phyloP scores from a whole-genome alignment of 768 basidiomycete species.

The Piloderma croceum region DNA sequence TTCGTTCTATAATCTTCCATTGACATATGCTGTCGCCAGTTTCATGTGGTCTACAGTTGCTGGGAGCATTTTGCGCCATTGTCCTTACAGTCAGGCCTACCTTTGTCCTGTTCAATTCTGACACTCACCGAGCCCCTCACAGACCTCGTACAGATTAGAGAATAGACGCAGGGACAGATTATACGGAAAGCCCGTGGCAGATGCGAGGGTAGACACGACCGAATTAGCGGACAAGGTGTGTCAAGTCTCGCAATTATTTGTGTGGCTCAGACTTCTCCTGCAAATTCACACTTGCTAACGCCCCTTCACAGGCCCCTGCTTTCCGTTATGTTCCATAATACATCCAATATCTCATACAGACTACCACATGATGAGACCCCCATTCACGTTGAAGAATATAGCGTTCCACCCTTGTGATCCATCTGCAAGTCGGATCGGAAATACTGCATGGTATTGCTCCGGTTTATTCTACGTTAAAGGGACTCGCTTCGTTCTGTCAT shows the following conservation, averaged over 20 bases:
- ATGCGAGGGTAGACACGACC: conserved; percentile 52
- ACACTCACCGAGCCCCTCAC: background rate
- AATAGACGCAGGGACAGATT: conserved; percentile 49
- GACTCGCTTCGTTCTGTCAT: too few species aligned
- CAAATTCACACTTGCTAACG: background rate
- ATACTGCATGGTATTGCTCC: too few species aligned
- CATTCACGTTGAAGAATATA: too few species aligned
- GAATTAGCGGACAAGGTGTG: conserved; percentile 57
- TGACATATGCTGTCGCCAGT: conserved; percentile 23
- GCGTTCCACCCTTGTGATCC: too few species aligned
- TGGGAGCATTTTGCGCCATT: conserved; percentile 48
- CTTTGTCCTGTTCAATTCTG: background rate
- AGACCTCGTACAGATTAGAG: conserved; percentile 62
- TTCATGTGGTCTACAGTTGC: conserved; percentile 47
- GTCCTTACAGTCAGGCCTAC: conserved; percentile 45
- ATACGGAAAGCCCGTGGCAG: conserved; percentile 45
- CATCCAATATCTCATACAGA: too few species aligned
- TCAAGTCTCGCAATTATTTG: too few species aligned
- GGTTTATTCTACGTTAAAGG: too few species aligned
- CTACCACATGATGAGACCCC: too few species aligned
- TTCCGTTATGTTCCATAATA: background rate
- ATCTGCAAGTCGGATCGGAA: too few species aligned
- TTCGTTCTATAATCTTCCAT: too few species aligned
- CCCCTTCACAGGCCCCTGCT: background rate
- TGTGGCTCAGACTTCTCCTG: background rate